Evolutionary conservation across 2,329 filamentous ascomycete genomes (phyloP).

Genomic region (Berkeleyomyces rouxiae): DNA sequence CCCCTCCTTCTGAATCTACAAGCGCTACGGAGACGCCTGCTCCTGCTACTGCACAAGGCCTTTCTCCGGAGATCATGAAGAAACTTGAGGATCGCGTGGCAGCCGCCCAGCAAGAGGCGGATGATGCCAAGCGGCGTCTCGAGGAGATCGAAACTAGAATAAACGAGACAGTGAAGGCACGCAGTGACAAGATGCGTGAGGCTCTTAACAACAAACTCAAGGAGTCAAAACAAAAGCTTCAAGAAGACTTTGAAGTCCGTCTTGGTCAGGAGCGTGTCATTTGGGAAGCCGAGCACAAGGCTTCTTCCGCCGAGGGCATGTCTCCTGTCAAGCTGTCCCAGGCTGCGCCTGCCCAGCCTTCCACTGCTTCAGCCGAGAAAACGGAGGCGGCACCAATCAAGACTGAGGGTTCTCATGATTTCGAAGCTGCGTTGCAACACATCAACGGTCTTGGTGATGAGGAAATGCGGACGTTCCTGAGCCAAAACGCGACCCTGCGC

Average conservation of each 20-base stretch:
- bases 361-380: constrained; percentile 19
- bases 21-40: constrained; percentile 15
- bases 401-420: constrained; percentile 24
- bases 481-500: constrained; percentile 39
- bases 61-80: constrained; percentile 42
- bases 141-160: constrained; percentile 48
- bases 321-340: constrained; percentile 15
- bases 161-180: constrained; percentile 42
- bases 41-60: constrained; percentile 12
- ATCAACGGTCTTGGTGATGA: constrained; percentile 25
- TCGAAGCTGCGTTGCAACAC: constrained; percentile 9
- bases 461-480: constrained; percentile 39
- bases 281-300: constrained; percentile 37
- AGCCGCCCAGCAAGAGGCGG: constrained; percentile 42
- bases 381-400: constrained; percentile 27
- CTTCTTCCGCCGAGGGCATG: constrained; percentile 15
- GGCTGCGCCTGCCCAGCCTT: constrained; percentile 18
- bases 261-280: constrained; percentile 48
- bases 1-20: constrained; percentile 15
- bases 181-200: constrained; percentile 53
- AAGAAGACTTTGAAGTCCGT: constrained; percentile 31
- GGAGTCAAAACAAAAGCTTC: constrained; percentile 40
- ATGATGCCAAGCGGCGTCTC: constrained; percentile 46
- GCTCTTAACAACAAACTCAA: constrained; percentile 52
- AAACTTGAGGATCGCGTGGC: constrained; percentile 46